Evolutionary conservation across 495 filamentous ascomycete species (phyloP).

Genomic region (Hypoxylon fragiforme): DNA sequence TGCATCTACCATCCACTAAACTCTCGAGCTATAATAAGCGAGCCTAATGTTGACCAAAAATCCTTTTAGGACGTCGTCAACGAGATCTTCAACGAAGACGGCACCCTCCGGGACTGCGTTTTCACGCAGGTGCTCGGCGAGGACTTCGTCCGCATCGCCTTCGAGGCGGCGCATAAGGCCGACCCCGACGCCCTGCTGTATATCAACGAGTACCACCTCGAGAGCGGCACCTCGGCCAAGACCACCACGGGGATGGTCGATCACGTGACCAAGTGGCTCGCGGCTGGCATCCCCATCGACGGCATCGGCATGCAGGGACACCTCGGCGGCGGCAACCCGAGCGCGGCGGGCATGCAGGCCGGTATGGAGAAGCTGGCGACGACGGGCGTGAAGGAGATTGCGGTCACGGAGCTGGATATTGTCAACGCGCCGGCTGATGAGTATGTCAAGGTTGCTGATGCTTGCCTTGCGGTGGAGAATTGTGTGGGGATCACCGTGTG

Average conservation of each 20-base stretch:
- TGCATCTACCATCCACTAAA: conserved; percentile 22
- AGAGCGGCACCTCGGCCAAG: conserved; percentile 53
- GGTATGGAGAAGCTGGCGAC: conserved; percentile 46
- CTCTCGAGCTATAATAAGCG: neutral
- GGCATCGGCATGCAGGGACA: conserved; percentile 71
- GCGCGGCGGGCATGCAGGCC: conserved; percentile 56
- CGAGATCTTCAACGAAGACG: conserved; percentile 66
- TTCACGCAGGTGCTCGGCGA: conserved; percentile 63
- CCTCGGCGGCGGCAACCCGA: conserved; percentile 52
- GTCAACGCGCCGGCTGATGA: conserved; percentile 58
- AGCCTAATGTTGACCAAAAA: neutral
- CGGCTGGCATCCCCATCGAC: conserved; percentile 69
- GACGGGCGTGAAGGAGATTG: conserved; percentile 57
- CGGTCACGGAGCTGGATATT: conserved; percentile 70
- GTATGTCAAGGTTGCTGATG: conserved; percentile 64
- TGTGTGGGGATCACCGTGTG: conserved; percentile 75
- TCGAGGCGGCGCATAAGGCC: conserved; percentile 59
- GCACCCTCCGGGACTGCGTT: conserved; percentile 56
- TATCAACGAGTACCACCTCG: conserved; percentile 71
- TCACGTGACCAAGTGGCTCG: conserved; percentile 67
- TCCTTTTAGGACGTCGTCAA: conserved; percentile 61
- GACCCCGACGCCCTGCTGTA: conserved; percentile 64
- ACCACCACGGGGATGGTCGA: conserved; percentile 60
- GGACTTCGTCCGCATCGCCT: conserved; percentile 61
- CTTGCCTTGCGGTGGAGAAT: conserved; percentile 59